These are phyloP conservation scores for Lithocarpus polystachyus DNA, from an alignment of 306 rosid genomes.

Conservation along the genomic window DNA sequence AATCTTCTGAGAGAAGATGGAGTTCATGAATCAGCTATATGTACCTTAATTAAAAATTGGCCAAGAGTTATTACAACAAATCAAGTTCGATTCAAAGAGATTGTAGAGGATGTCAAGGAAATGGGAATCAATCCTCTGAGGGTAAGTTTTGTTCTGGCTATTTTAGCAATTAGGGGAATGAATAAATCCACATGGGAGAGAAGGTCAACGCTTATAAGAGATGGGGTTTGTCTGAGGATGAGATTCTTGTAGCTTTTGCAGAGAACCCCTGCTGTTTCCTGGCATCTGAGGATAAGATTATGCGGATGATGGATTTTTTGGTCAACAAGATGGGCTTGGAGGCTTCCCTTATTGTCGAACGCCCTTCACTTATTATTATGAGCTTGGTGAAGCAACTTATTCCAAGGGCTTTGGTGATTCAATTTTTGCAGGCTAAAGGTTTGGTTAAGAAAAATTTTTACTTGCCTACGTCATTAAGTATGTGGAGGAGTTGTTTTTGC, in stretches of 20 bases:
- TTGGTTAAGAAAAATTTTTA: slow-evolving; percentile 10
- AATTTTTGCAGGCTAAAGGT: slow-evolving; percentile 30
- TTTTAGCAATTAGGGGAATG: slow-evolving; percentile 15
- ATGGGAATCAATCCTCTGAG: slow-evolving; percentile 38
- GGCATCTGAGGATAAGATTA: slow-evolving; percentile 31
- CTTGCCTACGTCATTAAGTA: not conserved
- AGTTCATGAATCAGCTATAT: not conserved
- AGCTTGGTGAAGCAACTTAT: slow-evolving; percentile 29
- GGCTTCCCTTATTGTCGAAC: slow-evolving; percentile 16
- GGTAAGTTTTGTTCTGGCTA: slow-evolving; percentile 17
- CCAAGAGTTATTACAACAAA: not conserved
- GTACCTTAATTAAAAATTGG: not conserved
- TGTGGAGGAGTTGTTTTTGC: slow-evolving; percentile 11
- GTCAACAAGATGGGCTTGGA: slow-evolving; percentile 33
- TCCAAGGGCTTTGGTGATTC: too few species aligned
- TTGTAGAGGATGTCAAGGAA: slow-evolving; percentile 23
- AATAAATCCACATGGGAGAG: slow-evolving; percentile 33
- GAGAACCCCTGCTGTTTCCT: slow-evolving; percentile 40
- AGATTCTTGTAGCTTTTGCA: slow-evolving; percentile 26
- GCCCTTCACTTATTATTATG: slow-evolving; percentile 13
- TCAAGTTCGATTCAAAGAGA: not conserved
- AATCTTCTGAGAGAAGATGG: slow-evolving; percentile 5
- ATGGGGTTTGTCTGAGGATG: slow-evolving; percentile 54
- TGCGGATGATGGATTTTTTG: slow-evolving; percentile 35
- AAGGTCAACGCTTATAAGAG: too few species aligned